Base-by-base conservation (phyloP, 495 filamentous ascomycete species). In the Penicillium simplicissimum region DNA sequence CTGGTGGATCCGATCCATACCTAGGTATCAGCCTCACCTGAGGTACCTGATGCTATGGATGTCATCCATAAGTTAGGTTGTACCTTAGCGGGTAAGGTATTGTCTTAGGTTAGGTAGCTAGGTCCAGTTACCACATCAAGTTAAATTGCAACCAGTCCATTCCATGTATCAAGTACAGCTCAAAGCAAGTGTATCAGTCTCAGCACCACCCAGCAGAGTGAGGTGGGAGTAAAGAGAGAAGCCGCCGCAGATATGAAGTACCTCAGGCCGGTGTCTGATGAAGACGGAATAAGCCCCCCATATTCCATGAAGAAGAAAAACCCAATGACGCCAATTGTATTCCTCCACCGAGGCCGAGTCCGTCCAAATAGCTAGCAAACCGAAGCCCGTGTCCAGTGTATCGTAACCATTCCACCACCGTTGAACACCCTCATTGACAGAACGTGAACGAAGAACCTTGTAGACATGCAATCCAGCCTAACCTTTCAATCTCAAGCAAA, bases 81-180 rank as follows among this genome's bases (percentile, higher is more conserved):
- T n/a, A n/a, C n/a, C n/a, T n/a, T n/a, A n/a, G n/a, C n/a, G n/a
- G n/a, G n/a, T n/a, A n/a, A n/a, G n/a, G n/a, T n/a, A n/a, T n/a
- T n/a, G n/a, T n/a, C n/a, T n/a, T n/a, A n/a, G n/a, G n/a, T n/a
- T n/a, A n/a, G n/a, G n/a, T n/a, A n/a, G n/a, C n/a, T n/a, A n/a
- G n/a, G n/a, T n/a, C n/a, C n/a, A n/a, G n/a, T n/a, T 25, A 25
- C 31, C 3, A 7, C n/a, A 35, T 14, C 1, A 36, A 4, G 7
- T 4, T 36, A 13, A 28, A 35, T 53, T 34, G 36, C 25, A 62
- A 65, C 52, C 34, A 59, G 59, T 67, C 33, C 68, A 71, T 64
- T 68, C 17, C 19, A 45, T 45, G 57, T 68, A 67, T 71, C 36
- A 67, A 62, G 55, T 69, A 69, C 69, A 64, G 19, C 59, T 69